Base-by-base conservation (phyloP, 306 rosid genomes). In the Glycine latifolia region DNA sequence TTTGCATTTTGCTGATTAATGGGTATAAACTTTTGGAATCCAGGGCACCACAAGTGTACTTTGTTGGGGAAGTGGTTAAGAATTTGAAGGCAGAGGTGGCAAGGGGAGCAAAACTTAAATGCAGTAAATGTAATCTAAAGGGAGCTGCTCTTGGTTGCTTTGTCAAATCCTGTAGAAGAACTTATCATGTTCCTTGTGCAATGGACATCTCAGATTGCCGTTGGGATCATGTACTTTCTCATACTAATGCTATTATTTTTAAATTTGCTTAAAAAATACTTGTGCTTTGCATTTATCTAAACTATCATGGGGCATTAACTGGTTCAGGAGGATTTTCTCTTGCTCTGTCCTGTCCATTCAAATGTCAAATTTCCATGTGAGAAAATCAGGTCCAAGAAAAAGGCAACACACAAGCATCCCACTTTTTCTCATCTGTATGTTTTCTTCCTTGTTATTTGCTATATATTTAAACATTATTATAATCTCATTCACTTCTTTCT, bases 61-160 rank as follows among this genome's bases (percentile, higher is more conserved):
- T 80, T 84, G 88, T 75, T 72, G 92, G 44, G 7, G 96, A 93
- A 65, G 33, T 68, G 52, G 83, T 88, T 55, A 85, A 88, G 82
- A 92, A 91, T 86, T 86, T 95, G 97, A 89, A 89, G 85, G 68
- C 87, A 0, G 99, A 95, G 89, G 83, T 95, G 78, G 89, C 93
- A 77, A 88, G 99, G 88, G 99, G 97, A 86, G 85, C 91, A 67
- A 95, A 89, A 82, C 90, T 95, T 41, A 95, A 91, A 87, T 95
- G 99, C 88, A 85, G 83, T 82, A 86, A 77, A 81, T 93, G 99
- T 79, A 86, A 95, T 69, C 78, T 79, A 61, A 95, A 92, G 77
- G 99, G 99, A 69, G 99, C 99, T 66, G 98, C 99, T 10, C 89
- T 95, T 65, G 99, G 99, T 58, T 95, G 99, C 89, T 91, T 65